A percentile compares a stretch with the other conserved stretches of the same genome.
Evolutionary conservation across 495 filamentous ascomycete species (phyloP).

Genomic region (Thermothielavioides terrestris): DNA sequence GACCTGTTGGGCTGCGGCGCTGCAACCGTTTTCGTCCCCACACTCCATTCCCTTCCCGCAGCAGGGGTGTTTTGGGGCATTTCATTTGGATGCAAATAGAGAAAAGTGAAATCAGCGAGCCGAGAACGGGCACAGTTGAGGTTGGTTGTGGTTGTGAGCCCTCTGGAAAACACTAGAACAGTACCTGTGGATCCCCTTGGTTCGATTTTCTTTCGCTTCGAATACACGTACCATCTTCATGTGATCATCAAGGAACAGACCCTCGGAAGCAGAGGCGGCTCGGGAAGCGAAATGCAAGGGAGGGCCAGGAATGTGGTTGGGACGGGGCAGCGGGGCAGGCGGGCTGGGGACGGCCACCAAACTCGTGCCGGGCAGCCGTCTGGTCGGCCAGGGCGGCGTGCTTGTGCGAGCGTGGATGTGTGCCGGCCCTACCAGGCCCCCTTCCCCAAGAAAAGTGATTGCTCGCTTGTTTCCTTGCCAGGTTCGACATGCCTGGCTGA

Average conservation of each 20-base stretch:
- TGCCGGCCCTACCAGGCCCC: conserved; percentile 1
- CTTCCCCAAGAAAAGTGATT: neutral
- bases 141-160: too few species aligned
- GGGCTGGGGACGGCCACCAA: neutral
- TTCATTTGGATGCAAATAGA: conserved; percentile 1
- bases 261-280: neutral
- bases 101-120: too few species aligned
- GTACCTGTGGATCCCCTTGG: too few species aligned
- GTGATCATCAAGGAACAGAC: too few species aligned
- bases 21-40: conserved; percentile 2
- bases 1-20: conserved; percentile 2
- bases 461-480: neutral
- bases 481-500: neutral
- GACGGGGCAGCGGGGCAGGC: neutral
- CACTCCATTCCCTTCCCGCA: neutral
- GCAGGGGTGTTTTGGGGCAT: neutral
- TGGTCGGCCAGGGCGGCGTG: neutral
- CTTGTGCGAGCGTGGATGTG: too few species aligned
- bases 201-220: too few species aligned
- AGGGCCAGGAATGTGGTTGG: neutral
- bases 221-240: too few species aligned
- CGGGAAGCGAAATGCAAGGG: neutral
- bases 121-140: too few species aligned
- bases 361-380: conserved; percentile 10
- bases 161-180: too few species aligned